These are phyloP conservation scores for Rutstroemia sp. DNA, from an alignment of 2,329 filamentous ascomycete genomes.

Conservation along the genomic window DNA sequence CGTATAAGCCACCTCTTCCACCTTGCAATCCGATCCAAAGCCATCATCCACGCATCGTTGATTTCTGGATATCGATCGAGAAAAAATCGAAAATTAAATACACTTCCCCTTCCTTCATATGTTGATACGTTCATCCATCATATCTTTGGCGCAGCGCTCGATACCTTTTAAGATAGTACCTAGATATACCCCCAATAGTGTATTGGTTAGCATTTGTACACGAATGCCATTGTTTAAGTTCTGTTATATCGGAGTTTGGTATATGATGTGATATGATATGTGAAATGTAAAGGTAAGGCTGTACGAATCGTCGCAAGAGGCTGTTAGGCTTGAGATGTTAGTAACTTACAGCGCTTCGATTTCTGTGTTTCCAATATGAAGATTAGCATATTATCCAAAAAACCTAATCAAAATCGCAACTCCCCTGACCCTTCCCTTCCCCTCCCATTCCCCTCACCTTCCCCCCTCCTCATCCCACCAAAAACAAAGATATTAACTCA, in stretches of 20 bases:
- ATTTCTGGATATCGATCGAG: background rate
- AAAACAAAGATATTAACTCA: conserved; percentile 30
- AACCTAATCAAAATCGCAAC: no score
- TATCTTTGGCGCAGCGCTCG: conserved; percentile 79
- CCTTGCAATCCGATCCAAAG: no score
- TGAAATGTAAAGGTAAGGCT: background rate
- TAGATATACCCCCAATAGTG: conserved; percentile 33
- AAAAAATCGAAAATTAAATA: background rate
- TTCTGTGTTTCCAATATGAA: conserved; percentile 44
- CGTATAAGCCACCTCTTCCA: no score
- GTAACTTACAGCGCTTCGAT: conserved; percentile 79
- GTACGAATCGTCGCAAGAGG: background rate
- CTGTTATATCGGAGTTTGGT: background rate
- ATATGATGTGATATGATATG: background rate
- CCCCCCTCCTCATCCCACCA: background rate
- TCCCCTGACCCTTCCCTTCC: no score
- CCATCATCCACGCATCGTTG: background rate
- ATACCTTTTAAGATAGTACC: conserved; percentile 90
- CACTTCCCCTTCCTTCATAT: background rate
- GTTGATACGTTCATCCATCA: conserved; percentile 16
- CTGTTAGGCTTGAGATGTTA: no score
- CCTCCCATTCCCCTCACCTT: background rate
- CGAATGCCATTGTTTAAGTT: no score
- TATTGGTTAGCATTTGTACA: background rate
- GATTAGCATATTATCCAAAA: background rate